phyloP scores from a whole-genome alignment of 208 protist genomes.

The Spongospora subterranea region DNA sequence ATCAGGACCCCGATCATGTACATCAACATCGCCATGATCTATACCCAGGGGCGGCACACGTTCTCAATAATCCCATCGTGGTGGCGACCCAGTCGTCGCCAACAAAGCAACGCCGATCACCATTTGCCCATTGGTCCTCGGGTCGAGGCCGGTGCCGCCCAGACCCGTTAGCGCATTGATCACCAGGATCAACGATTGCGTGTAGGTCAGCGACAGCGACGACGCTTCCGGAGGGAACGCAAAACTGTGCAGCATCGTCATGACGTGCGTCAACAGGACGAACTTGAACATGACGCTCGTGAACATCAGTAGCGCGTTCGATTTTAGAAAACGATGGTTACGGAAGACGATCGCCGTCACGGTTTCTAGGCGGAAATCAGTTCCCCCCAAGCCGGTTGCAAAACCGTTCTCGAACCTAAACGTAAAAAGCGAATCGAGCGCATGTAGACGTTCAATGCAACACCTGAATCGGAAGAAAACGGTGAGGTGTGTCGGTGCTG shows the following conservation, averaged over 20 bases:
- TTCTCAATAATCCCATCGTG: background rate
- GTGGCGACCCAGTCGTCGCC: too few species aligned
- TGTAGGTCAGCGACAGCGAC: background rate
- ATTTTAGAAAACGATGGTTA: background rate
- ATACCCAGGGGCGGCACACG: too few species aligned
- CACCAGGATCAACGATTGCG: background rate
- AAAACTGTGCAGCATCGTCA: background rate
- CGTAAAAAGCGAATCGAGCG: slow-evolving; percentile 6
- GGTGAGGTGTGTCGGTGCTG: background rate
- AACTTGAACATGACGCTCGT: background rate
- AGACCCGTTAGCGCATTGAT: slow-evolving; percentile 33
- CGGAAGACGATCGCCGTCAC: background rate
- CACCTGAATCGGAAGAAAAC: background rate
- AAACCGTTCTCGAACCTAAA: too few species aligned
- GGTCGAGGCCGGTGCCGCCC: background rate
- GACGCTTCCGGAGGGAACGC: background rate
- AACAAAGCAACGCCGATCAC: background rate
- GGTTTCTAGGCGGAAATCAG: background rate
- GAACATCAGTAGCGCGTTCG: slow-evolving; percentile 21
- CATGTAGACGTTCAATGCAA: background rate
- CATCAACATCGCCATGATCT: slow-evolving; percentile 19
- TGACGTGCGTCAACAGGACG: background rate
- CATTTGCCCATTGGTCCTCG: background rate
- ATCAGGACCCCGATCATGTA: background rate
- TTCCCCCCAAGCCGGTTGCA: too few species aligned